Conservation (phyloP, 805 yeast genomes). For the Cyberlindnera xishuangbannaensis region DNA sequence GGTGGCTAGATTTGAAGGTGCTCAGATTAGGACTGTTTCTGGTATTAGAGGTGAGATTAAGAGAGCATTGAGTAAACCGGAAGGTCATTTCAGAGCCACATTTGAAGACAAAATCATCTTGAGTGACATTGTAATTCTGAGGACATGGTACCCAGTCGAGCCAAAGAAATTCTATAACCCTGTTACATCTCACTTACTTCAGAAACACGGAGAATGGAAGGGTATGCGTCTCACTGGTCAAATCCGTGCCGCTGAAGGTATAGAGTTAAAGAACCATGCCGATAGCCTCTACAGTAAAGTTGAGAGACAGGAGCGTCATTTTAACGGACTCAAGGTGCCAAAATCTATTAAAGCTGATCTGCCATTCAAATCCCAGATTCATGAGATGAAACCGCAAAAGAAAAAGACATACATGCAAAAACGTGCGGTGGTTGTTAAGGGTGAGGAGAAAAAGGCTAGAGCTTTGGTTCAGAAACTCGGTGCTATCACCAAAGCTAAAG, state of each 20-base stretch:
- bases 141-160: slow-evolving; percentile 96
- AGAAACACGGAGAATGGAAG: slow-evolving; percentile 81
- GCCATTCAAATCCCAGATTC: slow-evolving; percentile 91
- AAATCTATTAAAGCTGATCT: slow-evolving; percentile 64
- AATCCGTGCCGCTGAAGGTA: slow-evolving; percentile 69
- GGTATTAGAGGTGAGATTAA: slow-evolving; percentile 98
- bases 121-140: slow-evolving; percentile 83
- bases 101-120: slow-evolving; percentile 92
- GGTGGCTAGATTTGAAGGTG: slow-evolving; percentile 97
- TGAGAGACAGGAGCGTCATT: slow-evolving; percentile 78
- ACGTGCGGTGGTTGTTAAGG: slow-evolving; percentile 90
- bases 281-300: slow-evolving; percentile 59
- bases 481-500: slow-evolving; percentile 83
- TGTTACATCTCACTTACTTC: slow-evolving; percentile 79
- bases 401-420: slow-evolving; percentile 76
- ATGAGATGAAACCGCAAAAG: slow-evolving; percentile 81
- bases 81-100: slow-evolving; percentile 93
- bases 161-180: slow-evolving; percentile 93
- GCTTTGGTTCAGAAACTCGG: slow-evolving; percentile 81
- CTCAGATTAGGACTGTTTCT: slow-evolving; percentile 91
- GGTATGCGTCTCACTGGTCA: slow-evolving; percentile 97
- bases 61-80: slow-evolving; percentile 89
- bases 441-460: slow-evolving; percentile 91
- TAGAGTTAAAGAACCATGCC: slow-evolving; percentile 55
- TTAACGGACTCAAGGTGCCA: slow-evolving; percentile 87